phyloP scores from a whole-genome alignment of 1,284 basidiomycete genomes.

The Athelia sp. region DNA sequence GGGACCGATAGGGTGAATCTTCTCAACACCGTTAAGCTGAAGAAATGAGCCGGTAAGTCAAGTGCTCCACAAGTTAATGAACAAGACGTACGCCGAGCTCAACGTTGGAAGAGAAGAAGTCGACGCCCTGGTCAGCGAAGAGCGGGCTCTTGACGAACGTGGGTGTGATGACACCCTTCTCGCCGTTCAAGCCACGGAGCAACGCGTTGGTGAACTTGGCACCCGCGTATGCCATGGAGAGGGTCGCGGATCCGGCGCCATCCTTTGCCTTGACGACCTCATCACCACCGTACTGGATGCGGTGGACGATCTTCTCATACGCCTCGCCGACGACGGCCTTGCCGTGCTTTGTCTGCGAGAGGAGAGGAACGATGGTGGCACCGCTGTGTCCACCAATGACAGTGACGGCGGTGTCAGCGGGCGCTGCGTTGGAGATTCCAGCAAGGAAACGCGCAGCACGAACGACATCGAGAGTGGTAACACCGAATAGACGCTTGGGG shows the following conservation, averaged over 20 bases:
- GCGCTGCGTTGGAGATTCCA: constrained; percentile 63
- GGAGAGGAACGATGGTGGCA: constrained; percentile 91
- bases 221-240: constrained; percentile 93
- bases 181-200: constrained; percentile 81
- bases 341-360: constrained; percentile 74
- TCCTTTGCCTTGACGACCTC: constrained; percentile 90
- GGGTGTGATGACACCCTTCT: constrained; percentile 80
- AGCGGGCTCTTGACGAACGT: constrained; percentile 88
- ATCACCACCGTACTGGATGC: constrained; percentile 92
- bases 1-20: constrained; percentile 79
- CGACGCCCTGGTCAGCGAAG: constrained; percentile 77
- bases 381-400: constrained; percentile 98
- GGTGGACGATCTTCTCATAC: constrained; percentile 70
- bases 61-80: constrained; percentile 9
- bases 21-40: constrained; percentile 83
- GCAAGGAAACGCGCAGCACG: constrained; percentile 91
- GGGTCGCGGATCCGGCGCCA: constrained; percentile 84
- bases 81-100: constrained; percentile 78
- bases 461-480: constrained; percentile 97
- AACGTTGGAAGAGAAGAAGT: constrained; percentile 89
- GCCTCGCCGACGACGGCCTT: constrained; percentile 64
- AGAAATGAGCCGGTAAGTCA: constrained; percentile 10
- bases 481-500: constrained; percentile 76
- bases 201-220: constrained; percentile 85
- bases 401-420: constrained; percentile 71